Evolutionary conservation across 2,329 filamentous ascomycete species (phyloP), one percentile per base, ranked within the genome.

Genomic region (Botrytis sinoallii): DNA sequence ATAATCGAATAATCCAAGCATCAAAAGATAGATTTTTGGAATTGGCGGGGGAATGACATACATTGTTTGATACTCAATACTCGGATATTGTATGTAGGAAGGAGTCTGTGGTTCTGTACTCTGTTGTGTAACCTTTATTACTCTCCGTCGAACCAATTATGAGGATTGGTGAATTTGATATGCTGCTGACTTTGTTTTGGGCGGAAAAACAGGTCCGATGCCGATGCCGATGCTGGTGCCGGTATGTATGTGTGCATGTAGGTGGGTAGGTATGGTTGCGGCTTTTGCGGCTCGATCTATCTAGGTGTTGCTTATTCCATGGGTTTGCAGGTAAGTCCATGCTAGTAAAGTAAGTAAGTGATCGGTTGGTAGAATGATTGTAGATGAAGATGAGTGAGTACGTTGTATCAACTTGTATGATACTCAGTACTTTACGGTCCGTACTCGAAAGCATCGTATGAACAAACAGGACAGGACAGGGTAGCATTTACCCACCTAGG

Each of bases 271-370:
- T 32, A 32, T 32, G 65, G 8, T n/a, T 16, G 65, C 65, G 65
- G 65, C 44, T 65, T 46, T 65, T 65, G 64, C 46, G 64, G 64
- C 64, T 67, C 64, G 22, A 67, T 67, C 10, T 35, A 32, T 16
- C 32, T 48, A 25, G 48, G 48, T 52, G 12, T 38, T n/a, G 64
- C 52, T 55, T 55, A 18, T 67, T 52, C 32, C 22, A 63, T 38
- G 22, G 59, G 20, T n/a, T 63, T 63, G 60, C 7, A 63, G 35
- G 12, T n/a, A n/a, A 40, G 14, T n/a, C 14, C 22, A 38, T 38
- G 38, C 25, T 14, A 42, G 22, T 9, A n/a, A 9, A 40, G 22
- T 9, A 40, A 40, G 32, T 9, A 63, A 38, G 35, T 63, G 38
- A 25, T 40, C 0, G 48, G 22, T 22, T 10, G 59, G 38, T 63